Conservation (phyloP, 2,329 filamentous ascomycete genomes). For the Colletotrichum filicis region DNA sequence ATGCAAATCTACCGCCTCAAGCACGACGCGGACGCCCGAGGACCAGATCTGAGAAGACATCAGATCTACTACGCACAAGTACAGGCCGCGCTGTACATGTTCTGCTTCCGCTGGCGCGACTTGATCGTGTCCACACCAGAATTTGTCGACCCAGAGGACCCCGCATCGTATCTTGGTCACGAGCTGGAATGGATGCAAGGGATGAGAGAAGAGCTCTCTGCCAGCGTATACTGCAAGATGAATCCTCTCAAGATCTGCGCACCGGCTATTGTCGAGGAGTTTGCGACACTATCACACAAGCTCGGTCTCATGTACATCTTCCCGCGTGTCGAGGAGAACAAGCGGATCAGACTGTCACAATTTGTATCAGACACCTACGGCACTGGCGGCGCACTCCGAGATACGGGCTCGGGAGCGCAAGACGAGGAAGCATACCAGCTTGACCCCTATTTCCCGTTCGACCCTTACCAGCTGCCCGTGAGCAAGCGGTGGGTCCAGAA, state of each 20-base stretch:
- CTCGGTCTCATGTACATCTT: conserved; percentile 92
- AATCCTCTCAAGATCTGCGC: conserved; percentile 97
- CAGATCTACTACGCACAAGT: conserved; percentile 86
- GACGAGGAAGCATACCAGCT: conserved; percentile 86
- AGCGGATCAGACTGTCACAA: conserved; percentile 83
- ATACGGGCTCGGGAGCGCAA: conserved; percentile 62
- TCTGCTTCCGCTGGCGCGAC: conserved; percentile 98
- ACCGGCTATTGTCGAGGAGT: conserved; percentile 89
- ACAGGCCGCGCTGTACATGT: conserved; percentile 94
- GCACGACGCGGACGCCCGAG: conserved; percentile 80
- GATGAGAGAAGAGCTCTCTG: conserved; percentile 78
- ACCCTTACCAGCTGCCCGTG: conserved; percentile 90
- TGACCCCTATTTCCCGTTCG: conserved; percentile 96
- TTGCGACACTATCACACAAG: conserved; percentile 87
- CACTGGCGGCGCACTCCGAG: conserved; percentile 64
- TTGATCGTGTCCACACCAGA: conserved; percentile 74
- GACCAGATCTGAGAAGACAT: conserved; percentile 87
- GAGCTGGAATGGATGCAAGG: conserved; percentile 83
- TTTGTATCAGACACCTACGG: conserved; percentile 69
- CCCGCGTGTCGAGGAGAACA: conserved; percentile 89
- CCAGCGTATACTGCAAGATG: conserved; percentile 86
- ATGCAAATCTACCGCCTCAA: conserved; percentile 79
- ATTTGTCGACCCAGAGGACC: conserved; percentile 71
- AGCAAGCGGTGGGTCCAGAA: conserved; percentile 89
- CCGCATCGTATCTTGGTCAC: conserved; percentile 69